Percentiles rank a stretch among this genome's conserved stretches.
phyloP scores from a whole-genome alignment of 2,329 filamentous ascomycete species.

The Colletotrichum limetticola region DNA sequence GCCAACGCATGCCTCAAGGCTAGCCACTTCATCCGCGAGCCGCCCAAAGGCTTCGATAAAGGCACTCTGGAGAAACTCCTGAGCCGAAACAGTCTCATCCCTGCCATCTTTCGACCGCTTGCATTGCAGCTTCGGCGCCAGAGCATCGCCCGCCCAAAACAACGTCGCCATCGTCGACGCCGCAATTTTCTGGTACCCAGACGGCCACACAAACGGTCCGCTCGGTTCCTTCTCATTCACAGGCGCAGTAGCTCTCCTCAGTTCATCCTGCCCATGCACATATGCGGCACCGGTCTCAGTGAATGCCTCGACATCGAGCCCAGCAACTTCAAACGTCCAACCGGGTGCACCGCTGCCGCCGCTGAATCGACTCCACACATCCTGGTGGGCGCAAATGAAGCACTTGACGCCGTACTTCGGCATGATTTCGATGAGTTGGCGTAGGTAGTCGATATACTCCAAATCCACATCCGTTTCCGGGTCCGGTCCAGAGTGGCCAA shows the following conservation, averaged over 20 bases:
- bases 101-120: background rate
- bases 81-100: slow-evolving; percentile 39
- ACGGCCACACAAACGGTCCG: slow-evolving; percentile 50
- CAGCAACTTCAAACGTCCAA: slow-evolving; percentile 54
- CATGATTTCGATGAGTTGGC: slow-evolving; percentile 49
- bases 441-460: slow-evolving; percentile 52
- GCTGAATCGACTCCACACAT: slow-evolving; percentile 55
- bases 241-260: slow-evolving; percentile 38
- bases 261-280: slow-evolving; percentile 48
- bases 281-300: slow-evolving; percentile 41
- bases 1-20: slow-evolving; percentile 49
- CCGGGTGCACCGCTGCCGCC: slow-evolving; percentile 54
- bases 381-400: slow-evolving; percentile 55
- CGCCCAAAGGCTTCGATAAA: slow-evolving; percentile 48
- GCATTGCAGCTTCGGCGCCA: slow-evolving; percentile 39
- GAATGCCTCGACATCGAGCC: slow-evolving; percentile 50
- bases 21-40: slow-evolving; percentile 45
- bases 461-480: slow-evolving; percentile 47
- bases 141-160: slow-evolving; percentile 42
- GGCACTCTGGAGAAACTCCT: slow-evolving; percentile 44
- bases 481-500: slow-evolving; percentile 47
- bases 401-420: slow-evolving; percentile 50
- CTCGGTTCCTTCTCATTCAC: slow-evolving; percentile 46
- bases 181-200: slow-evolving; percentile 50
- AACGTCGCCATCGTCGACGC: slow-evolving; percentile 45